phyloP scores from a whole-genome alignment of 805 yeast genomes.

The Monosporozyma siamensis region DNA sequence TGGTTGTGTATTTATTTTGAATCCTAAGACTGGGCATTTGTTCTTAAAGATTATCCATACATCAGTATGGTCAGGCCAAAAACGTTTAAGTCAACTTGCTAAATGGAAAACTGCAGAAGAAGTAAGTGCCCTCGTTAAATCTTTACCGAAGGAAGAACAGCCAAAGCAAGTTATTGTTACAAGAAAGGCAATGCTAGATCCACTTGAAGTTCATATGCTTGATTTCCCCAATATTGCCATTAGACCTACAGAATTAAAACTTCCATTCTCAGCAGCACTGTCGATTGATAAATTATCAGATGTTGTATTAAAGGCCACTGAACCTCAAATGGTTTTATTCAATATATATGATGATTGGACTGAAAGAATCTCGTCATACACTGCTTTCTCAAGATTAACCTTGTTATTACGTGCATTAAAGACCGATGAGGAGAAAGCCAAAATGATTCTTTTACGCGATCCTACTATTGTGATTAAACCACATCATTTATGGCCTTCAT shows the following conservation, averaged over 20 bases:
- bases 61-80: constrained; percentile 95
- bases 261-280: constrained; percentile 85
- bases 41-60: constrained; percentile 86
- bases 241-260: constrained; percentile 76
- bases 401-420: constrained; percentile 75
- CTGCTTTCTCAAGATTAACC: constrained; percentile 86
- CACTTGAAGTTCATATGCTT: constrained; percentile 91
- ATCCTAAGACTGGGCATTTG: constrained; percentile 85
- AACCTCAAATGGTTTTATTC: constrained; percentile 86
- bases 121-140: constrained; percentile 80
- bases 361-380: constrained; percentile 68
- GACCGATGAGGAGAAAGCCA: constrained; percentile 67
- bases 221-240: constrained; percentile 90
- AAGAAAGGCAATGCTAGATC: constrained; percentile 85
- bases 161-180: constrained; percentile 89
- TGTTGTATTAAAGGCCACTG: constrained; percentile 74
- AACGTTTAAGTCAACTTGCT: constrained; percentile 82
- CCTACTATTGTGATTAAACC: constrained; percentile 56
- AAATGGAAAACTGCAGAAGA: constrained; percentile 99
- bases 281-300: constrained; percentile 72
- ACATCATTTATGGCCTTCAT: constrained; percentile 91
- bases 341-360: constrained; percentile 95
- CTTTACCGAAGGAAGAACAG: constrained; percentile 87
- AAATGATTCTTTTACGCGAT: constrained; percentile 67
- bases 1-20: constrained; percentile 83